Evolutionary conservation across 176 grass and related monocot genomes (phyloP), one percentile per base, ranked within the genome.

Genomic region (Hyparrhenia diplandra): DNA sequence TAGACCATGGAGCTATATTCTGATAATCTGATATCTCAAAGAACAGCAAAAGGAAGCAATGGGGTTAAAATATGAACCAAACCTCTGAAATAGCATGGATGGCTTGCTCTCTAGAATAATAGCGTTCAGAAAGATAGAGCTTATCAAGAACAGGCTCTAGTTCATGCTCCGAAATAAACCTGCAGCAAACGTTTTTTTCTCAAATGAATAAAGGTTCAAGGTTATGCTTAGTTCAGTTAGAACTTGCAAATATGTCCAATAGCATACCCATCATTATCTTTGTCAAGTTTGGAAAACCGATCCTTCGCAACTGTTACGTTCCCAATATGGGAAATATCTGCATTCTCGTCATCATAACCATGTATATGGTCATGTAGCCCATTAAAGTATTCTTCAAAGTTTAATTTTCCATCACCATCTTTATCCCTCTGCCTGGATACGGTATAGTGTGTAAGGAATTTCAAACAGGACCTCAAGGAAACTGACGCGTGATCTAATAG

Each of bases 101-200:
- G 40, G 88, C 86, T 84, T 95, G 96, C 36, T 99, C 84, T 85
- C 91, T 90, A 16, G 90, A 82, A 93, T 99, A 91, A 80, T 91
- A 87, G 14, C 54, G 77, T 85, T 95, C 96, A 40, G 88, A 88
- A 69, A 89, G 92, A 89, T 95, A 74, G 81, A 99, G 71, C 77
- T 93, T 94, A 75, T 82, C 87, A 74, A 95, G 85, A 71, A 92
- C 82, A 67, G 90, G 81, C 70, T 89, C 54, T 16, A 95, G 72
- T 73, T 99, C 96, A 85, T 91, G 82, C 55, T 90, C 92, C 30
- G 88, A 95, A 77, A 95, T 29, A 75, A 91, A 91, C 75, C 92
- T 94, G 75, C 73, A 83, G 47, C 30, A 78, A 65, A 59, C 25
- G 5, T n/a, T 21, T 30, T 73, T 54, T 54, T 78, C n/a, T 51